A percentile compares a stretch with the other conserved stretches of the same genome.
Evolutionary conservation across 257 asterid species (phyloP).

Genomic region (Fraxinus anomala): DNA sequence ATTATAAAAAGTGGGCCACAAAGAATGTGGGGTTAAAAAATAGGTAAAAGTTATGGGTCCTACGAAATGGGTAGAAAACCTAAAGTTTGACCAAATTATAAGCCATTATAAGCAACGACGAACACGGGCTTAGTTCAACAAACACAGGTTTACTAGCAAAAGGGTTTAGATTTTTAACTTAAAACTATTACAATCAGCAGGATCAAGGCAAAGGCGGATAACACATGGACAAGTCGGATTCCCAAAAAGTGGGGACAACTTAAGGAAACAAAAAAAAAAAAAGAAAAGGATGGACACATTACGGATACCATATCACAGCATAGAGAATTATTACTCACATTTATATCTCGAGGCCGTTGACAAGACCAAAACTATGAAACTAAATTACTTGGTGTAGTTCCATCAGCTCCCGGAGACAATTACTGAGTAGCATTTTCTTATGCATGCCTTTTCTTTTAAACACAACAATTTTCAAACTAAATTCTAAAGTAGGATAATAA

Average conservation of each 20-base stretch:
- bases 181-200: background rate
- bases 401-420: conserved; percentile 98
- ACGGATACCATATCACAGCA: background rate
- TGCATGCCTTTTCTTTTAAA: conserved; percentile 93
- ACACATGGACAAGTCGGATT: background rate
- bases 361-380: conserved; percentile 11
- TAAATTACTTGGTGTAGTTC: conserved; percentile 90
- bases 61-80: too few relatives aligned
- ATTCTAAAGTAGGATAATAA: conserved; percentile 5
- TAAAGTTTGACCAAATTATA: too few relatives aligned
- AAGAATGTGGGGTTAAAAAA: too few relatives aligned
- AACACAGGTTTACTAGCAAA: conserved; percentile 6
- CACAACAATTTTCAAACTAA: conserved; percentile 20
- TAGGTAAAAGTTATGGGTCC: too few relatives aligned
- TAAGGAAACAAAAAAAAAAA: background rate
- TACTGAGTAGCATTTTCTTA: conserved; percentile 93
- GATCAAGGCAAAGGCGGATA: background rate
- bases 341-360: background rate
- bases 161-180: conserved; percentile 8
- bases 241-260: background rate
- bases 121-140: conserved; percentile 1
- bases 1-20: too few relatives aligned
- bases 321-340: conserved; percentile 1
- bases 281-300: background rate
- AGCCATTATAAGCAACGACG: too few relatives aligned